Conservation (phyloP, 257 asterid species). For the Plantago elongata region DNA sequence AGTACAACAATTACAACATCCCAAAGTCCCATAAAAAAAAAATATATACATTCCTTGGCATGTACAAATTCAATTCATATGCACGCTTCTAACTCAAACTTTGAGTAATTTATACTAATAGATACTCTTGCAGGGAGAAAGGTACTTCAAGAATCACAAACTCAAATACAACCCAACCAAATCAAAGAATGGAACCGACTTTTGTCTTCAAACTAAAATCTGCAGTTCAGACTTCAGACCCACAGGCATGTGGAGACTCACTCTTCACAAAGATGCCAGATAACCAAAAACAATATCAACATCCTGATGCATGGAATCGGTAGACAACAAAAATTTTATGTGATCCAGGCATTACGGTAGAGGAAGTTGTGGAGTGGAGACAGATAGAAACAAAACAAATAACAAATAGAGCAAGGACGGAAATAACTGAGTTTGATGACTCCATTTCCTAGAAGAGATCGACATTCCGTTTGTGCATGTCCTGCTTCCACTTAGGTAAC, state of each 20-base stretch:
- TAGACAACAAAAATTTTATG: slow-evolving; percentile 20
- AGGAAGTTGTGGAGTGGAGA: slow-evolving; percentile 30
- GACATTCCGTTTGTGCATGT: slow-evolving; percentile 60
- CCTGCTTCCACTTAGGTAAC: slow-evolving; percentile 93
- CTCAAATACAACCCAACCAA: slow-evolving; percentile 37
- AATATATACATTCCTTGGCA: slow-evolving; percentile 24
- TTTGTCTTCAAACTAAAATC: slow-evolving; percentile 22
- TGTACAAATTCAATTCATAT: slow-evolving; percentile 23
- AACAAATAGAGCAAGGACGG: slow-evolving; percentile 12
- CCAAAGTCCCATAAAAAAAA: slow-evolving; percentile 15
- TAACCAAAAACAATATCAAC: slow-evolving; percentile 26
- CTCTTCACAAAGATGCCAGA: slow-evolving; percentile 30
- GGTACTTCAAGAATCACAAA: slow-evolving; percentile 31
- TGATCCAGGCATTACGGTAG: slow-evolving; percentile 29
- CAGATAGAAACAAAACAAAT: slow-evolving; percentile 17
- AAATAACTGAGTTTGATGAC: slow-evolving; percentile 14
- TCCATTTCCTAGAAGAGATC: slow-evolving; percentile 67
- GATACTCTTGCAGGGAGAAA: background rate
- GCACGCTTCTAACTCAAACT: slow-evolving; percentile 17
- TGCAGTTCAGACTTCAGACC: slow-evolving; percentile 18
- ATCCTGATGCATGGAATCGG: slow-evolving; percentile 16
- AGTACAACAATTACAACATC: background rate
- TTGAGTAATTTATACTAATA: slow-evolving; percentile 18
- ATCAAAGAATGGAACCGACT: slow-evolving; percentile 36
- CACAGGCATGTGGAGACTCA: slow-evolving; percentile 19